Evolutionary conservation across 2,329 filamentous ascomycete genomes (phyloP).

Genomic region (Trichocomaceae sp.): DNA sequence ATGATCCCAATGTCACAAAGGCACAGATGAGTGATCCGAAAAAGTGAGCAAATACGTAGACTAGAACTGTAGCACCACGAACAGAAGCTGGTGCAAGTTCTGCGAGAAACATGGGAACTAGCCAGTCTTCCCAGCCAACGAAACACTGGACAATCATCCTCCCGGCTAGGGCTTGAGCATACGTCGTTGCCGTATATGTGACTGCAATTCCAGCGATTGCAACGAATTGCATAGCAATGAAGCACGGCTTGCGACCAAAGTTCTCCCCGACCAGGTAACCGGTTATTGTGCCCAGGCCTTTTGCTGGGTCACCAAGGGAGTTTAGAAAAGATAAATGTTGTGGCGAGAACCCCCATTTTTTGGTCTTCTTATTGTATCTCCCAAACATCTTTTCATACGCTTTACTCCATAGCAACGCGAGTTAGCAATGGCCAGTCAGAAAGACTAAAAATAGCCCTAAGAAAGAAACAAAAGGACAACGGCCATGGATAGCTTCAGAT

Average conservation of each 20-base stretch:
- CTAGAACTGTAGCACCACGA: neutral
- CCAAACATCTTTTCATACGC: neutral
- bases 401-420: too few species aligned
- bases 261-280: constrained; percentile 7
- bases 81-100: constrained; percentile 1
- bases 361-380: neutral
- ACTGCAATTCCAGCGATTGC: constrained; percentile 14
- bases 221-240: constrained; percentile 12
- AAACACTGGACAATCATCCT: neutral
- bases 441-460: too few species aligned
- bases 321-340: constrained; percentile 11
- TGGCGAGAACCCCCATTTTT: constrained; percentile 6
- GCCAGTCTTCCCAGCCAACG: constrained; percentile 9
- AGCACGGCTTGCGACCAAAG: constrained; percentile 7
- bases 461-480: neutral
- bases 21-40: neutral
- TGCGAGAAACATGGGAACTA: constrained; percentile 10
- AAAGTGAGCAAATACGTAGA: neutral
- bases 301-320: constrained; percentile 8
- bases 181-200: constrained; percentile 11
- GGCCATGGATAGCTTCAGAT: too few species aligned
- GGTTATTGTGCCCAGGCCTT: neutral
- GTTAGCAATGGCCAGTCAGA: too few species aligned
- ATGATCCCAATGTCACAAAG: neutral
- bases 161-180: neutral